Evolutionary conservation across 2,329 filamentous ascomycete genomes (phyloP).

Genomic region (Penicillium sp.): DNA sequence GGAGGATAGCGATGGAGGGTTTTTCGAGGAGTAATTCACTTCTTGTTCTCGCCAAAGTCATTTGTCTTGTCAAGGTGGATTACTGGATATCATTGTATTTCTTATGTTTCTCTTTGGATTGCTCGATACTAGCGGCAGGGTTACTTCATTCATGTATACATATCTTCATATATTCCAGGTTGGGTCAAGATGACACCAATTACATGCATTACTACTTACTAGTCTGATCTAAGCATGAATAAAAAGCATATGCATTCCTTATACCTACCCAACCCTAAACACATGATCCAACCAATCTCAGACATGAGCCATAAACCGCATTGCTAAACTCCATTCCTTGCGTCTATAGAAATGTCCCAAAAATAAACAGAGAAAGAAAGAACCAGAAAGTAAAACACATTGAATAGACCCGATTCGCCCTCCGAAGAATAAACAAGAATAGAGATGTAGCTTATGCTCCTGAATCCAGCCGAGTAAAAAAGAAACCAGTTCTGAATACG

Average conservation of each 20-base stretch:
- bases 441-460: neutral
- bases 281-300: neutral
- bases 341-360: neutral
- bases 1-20: slow-evolving; percentile 38
- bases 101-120: neutral
- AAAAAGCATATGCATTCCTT: neutral
- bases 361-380: neutral
- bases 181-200: neutral
- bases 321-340: neutral
- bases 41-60: neutral
- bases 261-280: neutral
- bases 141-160: neutral
- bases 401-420: neutral
- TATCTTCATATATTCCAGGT: neutral
- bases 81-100: neutral
- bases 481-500: neutral
- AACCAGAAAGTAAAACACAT: neutral
- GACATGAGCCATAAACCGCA: neutral
- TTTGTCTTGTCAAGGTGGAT: too few relatives aligned
- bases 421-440: neutral
- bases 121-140: neutral
- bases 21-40: slow-evolving; percentile 30
- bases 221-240: neutral
- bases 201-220: neutral
- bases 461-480: neutral